Evolutionary conservation across 257 asterid species (phyloP).

Genomic region (Apocynum venetum): DNA sequence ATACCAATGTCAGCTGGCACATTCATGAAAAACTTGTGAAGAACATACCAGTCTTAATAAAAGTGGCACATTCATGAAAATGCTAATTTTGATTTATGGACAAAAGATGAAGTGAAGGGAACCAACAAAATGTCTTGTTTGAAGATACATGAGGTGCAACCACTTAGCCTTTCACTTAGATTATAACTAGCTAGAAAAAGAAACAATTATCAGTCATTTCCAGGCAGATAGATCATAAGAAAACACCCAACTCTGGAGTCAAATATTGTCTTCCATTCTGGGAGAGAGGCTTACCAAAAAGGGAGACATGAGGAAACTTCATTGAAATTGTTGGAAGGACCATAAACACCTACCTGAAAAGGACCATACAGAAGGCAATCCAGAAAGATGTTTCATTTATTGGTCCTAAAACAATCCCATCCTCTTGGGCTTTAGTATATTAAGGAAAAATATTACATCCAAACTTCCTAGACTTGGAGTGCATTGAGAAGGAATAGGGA

Average conservation of each 20-base stretch:
- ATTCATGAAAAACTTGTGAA: neutral
- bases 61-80: neutral
- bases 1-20: conserved; percentile 2
- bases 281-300: neutral
- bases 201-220: neutral
- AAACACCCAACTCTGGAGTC: neutral
- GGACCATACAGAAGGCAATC: neutral
- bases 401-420: neutral
- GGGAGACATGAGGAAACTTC: neutral
- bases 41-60: neutral
- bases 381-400: neutral
- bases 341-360: neutral
- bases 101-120: neutral
- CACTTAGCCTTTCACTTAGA: neutral
- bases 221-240: neutral
- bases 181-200: neutral
- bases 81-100: neutral
- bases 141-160: neutral
- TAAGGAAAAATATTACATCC: neutral
- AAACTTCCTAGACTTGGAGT: neutral
- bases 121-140: neutral
- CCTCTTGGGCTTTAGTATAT: neutral
- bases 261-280: neutral
- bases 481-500: neutral
- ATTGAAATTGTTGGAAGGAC: neutral